Conservation (phyloP, 192 early-diverging fungal species). For the Coemansia sp. region DNA sequence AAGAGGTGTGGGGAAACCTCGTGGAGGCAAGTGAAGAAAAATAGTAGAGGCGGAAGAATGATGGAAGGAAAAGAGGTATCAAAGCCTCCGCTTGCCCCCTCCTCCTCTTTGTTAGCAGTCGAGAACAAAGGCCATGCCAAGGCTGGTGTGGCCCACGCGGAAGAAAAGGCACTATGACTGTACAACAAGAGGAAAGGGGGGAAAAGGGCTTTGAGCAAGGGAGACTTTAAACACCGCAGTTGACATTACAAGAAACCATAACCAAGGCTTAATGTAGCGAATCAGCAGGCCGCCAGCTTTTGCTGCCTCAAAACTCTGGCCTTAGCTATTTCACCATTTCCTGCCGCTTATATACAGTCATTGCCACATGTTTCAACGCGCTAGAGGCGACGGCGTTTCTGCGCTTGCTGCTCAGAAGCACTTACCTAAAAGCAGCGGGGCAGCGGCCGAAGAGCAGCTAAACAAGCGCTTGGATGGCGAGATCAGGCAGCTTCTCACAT, state of each 20-base stretch:
- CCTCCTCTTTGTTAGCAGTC: background rate
- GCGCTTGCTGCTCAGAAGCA: constrained; percentile 33
- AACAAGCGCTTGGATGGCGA: constrained; percentile 48
- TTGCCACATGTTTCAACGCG: constrained; percentile 39
- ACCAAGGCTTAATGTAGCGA: too few species aligned
- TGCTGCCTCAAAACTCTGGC: background rate
- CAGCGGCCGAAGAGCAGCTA: constrained; percentile 38
- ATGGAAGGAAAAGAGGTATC: background rate
- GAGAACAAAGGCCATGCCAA: background rate
- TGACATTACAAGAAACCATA: background rate
- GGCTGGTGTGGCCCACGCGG: background rate
- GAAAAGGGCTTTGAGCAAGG: background rate
- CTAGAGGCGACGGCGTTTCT: constrained; percentile 29
- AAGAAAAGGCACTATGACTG: background rate
- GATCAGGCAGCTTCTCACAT: constrained; percentile 50
- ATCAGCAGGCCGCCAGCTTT: background rate
- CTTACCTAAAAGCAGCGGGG: constrained; percentile 34
- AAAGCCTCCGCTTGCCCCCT: background rate
- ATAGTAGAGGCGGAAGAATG: background rate
- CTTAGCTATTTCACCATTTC: background rate
- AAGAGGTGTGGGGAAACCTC: background rate
- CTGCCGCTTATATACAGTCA: background rate
- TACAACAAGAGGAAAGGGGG: too few species aligned
- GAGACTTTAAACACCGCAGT: background rate
- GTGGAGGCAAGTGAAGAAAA: background rate